Evolutionary conservation across 805 yeast genomes (phyloP).

Genomic region (Yamadazyma insecticola): DNA sequence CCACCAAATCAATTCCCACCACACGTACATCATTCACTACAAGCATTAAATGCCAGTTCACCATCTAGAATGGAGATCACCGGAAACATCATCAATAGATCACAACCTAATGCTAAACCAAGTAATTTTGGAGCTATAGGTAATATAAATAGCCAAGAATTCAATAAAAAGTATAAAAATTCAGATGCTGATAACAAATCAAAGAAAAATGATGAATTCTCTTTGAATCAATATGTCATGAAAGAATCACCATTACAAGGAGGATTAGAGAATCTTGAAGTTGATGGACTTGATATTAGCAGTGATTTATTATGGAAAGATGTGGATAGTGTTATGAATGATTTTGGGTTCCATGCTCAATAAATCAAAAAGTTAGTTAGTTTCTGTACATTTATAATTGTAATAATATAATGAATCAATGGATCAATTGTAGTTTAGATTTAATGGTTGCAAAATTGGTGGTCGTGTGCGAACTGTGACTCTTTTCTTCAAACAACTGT

Average conservation of each 20-base stretch:
- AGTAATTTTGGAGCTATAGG: no score
- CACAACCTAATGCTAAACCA: neutral
- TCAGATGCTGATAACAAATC: no score
- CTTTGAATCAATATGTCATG: conserved; percentile 6
- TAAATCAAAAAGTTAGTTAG: no score
- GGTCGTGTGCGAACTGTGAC: no score
- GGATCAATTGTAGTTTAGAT: no score
- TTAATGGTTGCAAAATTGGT: no score
- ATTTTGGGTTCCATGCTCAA: conserved; percentile 78
- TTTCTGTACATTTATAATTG: no score
- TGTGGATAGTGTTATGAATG: conserved; percentile 85
- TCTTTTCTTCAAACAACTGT: no score
- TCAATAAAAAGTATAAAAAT: no score
- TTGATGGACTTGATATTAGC: conserved; percentile 43
- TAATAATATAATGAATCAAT: no score
- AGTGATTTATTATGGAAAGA: conserved; percentile 68
- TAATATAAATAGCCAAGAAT: no score
- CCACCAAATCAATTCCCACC: conserved; percentile 1
- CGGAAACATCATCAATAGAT: conserved; percentile 13
- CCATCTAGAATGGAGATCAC: conserved; percentile 12
- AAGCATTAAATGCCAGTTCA: conserved; percentile 6
- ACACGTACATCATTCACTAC: conserved; percentile 5
- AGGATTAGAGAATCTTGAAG: conserved; percentile 28
- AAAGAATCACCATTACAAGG: conserved; percentile 19
- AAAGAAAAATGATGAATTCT: conserved; percentile 5